Base-by-base conservation (phyloP, 805 yeast genomes). In the Starmerella vitae region DNA sequence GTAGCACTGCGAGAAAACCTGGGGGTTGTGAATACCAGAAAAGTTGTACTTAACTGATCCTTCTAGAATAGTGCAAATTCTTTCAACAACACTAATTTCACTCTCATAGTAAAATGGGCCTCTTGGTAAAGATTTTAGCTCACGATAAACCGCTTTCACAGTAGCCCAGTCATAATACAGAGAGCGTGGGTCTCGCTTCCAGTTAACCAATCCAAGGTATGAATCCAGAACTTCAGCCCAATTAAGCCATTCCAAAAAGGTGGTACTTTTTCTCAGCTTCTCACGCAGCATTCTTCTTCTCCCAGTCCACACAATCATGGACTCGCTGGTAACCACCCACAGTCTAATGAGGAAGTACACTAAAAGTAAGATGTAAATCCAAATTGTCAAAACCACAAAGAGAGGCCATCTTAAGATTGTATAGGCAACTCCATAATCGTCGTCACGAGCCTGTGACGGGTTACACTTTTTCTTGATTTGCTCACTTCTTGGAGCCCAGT, bases 11-110 rank as follows among this genome's bases (percentile, higher is more conserved):
- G 83, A 74, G 51, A 79, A 81, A 20, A 80, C 61, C 40, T 70
- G 66, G 25, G 81, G 70, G 51, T 78, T 78, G 54, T 79, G 88
- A 3, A 74, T 74, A 2, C 91, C 91, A 3, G 84, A 85, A 60
- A 79, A 81, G 52, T 81, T 80, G 37, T 72, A 66, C 52, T 76
- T 77, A 20, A 80, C 56, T 49, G 86, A 78, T 3, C 74, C 74
- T 46, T 76, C 83, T 25, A 81, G 57, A 6, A 75, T 59, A 10
- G 70, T 55, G 60, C 72, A 62, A 24, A 78, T 53, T 34, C 72
- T 75, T 15, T 68, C 69, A 3, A 40, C 34, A 4, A 20, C 18
- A 3, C 28, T 13, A 25, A 20, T 29, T 13, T 60, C 49, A 3
- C 58, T 53, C 3, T 54, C 49, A 17, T 10, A 2, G 7, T 27